Evolutionary conservation across 306 rosid species (phyloP).

Genomic region (Sicyos baderoa): DNA sequence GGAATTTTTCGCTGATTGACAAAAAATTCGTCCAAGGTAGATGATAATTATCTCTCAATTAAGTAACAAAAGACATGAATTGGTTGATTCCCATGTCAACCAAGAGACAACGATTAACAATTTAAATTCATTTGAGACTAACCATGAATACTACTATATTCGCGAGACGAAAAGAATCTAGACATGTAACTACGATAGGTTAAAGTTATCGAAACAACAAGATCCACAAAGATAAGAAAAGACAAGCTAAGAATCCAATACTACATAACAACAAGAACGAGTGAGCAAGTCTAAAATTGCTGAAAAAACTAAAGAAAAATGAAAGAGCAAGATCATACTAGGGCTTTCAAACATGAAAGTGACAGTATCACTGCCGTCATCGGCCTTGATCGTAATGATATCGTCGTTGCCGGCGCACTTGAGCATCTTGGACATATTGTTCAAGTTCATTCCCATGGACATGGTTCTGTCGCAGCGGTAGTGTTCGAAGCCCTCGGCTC

Average conservation of each 20-base stretch:
- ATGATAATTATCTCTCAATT: too few species aligned
- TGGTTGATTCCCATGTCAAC: not conserved
- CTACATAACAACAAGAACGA: not conserved
- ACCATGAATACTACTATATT: not conserved
- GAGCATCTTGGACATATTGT: constrained; percentile 86
- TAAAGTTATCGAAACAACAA: too few species aligned
- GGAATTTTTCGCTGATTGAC: not conserved
- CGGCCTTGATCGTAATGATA: constrained; percentile 78
- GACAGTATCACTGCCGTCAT: constrained; percentile 79
- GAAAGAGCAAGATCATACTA: constrained; percentile 32
- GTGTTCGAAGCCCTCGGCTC: constrained; percentile 92
- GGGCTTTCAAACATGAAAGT: constrained; percentile 97
- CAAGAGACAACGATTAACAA: too few species aligned
- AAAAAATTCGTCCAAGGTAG: not conserved
- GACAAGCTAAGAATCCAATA: too few species aligned
- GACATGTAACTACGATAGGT: not conserved
- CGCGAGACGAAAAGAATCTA: not conserved
- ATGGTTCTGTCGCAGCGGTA: constrained; percentile 82
- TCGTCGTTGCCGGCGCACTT: constrained; percentile 87
- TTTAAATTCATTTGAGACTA: not conserved
- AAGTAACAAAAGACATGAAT: too few species aligned
- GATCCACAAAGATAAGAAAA: not conserved
- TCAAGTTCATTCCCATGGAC: constrained; percentile 85
- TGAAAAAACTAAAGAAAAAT: not conserved
- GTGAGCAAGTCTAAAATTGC: not conserved